Evolutionary conservation across 768 basidiomycete species (phyloP).

Genomic region (Galerina marginata): DNA sequence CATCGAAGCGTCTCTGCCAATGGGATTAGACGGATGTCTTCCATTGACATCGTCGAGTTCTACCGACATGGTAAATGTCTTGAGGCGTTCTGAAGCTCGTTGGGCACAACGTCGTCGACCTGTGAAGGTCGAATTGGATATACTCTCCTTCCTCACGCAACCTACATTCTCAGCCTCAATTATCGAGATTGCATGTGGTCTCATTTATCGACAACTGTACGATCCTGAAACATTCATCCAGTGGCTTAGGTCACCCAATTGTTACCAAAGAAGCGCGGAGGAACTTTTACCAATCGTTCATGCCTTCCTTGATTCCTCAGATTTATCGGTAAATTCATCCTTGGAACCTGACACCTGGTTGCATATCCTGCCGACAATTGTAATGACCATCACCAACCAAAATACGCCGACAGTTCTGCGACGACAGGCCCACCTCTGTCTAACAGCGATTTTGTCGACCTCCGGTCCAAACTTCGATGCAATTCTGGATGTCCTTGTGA

Average conservation of each 20-base stretch:
- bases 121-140: slow-evolving; percentile 26
- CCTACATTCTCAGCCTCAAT: slow-evolving; percentile 50
- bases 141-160: slow-evolving; percentile 44
- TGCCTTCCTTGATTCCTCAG: slow-evolving; percentile 49
- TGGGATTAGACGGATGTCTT: slow-evolving; percentile 37
- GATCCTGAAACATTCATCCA: slow-evolving; percentile 30
- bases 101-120: slow-evolving; percentile 37
- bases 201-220: slow-evolving; percentile 47
- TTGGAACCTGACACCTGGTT: slow-evolving; percentile 31
- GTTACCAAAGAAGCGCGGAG: slow-evolving; percentile 26
- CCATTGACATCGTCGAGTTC: slow-evolving; percentile 15
- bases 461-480: background rate
- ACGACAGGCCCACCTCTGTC: slow-evolving; percentile 12
- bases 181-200: slow-evolving; percentile 43
- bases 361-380: slow-evolving; percentile 29
- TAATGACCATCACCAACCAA: slow-evolving; percentile 7
- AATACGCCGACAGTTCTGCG: slow-evolving; percentile 4
- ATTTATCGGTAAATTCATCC: slow-evolving; percentile 16
- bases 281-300: slow-evolving; percentile 45
- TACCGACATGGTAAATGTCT: slow-evolving; percentile 22
- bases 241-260: slow-evolving; percentile 47
- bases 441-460: slow-evolving; percentile 14
- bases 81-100: slow-evolving; percentile 31
- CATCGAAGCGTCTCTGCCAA: slow-evolving; percentile 44
- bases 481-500: slow-evolving; percentile 14